Conservation (phyloP, 2,329 filamentous ascomycete genomes). For the Ophiognomonia clavigignenti-juglandacearum region DNA sequence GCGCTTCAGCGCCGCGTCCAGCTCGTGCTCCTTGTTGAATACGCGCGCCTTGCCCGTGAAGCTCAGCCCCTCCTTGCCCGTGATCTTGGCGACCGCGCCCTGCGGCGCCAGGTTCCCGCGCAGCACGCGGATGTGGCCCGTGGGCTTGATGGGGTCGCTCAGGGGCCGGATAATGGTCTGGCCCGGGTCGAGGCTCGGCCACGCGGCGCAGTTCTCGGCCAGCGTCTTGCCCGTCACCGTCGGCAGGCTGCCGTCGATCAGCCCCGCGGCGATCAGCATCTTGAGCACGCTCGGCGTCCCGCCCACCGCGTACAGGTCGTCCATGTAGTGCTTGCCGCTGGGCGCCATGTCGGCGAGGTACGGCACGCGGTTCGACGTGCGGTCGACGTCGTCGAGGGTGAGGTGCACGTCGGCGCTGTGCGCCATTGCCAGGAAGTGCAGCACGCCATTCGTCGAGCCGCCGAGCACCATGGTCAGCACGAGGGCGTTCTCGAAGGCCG, state of each 20-base stretch:
- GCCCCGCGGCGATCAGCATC: constrained; percentile 74
- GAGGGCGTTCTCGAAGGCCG: constrained; percentile 84
- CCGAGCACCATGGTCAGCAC: constrained; percentile 76
- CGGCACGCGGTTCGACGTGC: constrained; percentile 71
- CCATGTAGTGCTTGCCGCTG: constrained; percentile 83
- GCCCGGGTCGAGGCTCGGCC: constrained; percentile 66
- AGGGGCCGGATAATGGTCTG: constrained; percentile 80
- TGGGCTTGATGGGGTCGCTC: constrained; percentile 78
- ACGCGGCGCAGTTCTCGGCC: constrained; percentile 76
- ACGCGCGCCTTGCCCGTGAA: constrained; percentile 79
- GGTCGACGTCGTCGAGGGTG: constrained; percentile 82
- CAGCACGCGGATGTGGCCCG: constrained; percentile 85
- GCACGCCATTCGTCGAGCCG: constrained; percentile 80
- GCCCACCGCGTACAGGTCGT: constrained; percentile 77
- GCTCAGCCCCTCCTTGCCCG: constrained; percentile 81
- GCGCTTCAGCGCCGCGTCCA: constrained; percentile 71
- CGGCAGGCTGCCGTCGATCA: constrained; percentile 73
- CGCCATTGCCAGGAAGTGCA: constrained; percentile 80
- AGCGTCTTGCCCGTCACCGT: constrained; percentile 90
- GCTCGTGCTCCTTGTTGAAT: constrained; percentile 77
- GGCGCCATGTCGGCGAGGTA: constrained; percentile 81
- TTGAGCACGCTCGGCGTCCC: constrained; percentile 85
- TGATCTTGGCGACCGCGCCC: constrained; percentile 89
- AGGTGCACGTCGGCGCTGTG: constrained; percentile 77
- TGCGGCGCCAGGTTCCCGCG: constrained; percentile 79